Evolutionary conservation across 306 rosid species (phyloP).

Genomic region (Begonia fuchsioides): DNA sequence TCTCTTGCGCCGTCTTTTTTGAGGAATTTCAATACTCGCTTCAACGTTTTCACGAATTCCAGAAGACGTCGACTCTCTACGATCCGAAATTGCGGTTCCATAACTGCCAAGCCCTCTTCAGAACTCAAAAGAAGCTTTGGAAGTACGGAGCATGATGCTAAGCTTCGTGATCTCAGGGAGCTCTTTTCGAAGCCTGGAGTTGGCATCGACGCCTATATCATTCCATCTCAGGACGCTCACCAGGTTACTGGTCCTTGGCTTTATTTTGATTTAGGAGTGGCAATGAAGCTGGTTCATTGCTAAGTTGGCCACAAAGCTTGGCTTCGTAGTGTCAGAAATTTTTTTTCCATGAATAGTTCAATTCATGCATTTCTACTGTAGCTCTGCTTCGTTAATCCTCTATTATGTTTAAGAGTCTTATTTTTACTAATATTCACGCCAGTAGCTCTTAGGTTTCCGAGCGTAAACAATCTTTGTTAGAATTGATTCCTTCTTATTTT

Average conservation of each 20-base stretch:
- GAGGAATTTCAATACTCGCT: conserved; percentile 11
- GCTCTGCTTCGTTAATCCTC: too few relatives aligned
- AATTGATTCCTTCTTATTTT: too few relatives aligned
- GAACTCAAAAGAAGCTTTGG: conserved; percentile 23
- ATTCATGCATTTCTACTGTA: too few relatives aligned
- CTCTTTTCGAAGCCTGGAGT: conserved; percentile 54
- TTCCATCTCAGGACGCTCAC: conserved; percentile 95
- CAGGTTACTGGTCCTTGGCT: conserved; percentile 30
- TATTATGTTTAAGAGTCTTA: too few relatives aligned
- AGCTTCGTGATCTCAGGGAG: conserved; percentile 51
- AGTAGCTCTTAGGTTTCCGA: too few relatives aligned
- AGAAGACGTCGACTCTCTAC: conserved; percentile 12
- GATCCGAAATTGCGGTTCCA: conserved; percentile 40
- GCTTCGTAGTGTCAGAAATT: background rate
- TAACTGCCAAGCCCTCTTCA: conserved; percentile 64
- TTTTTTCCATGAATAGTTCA: background rate
- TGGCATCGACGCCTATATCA: conserved; percentile 65
- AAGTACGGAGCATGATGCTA: conserved; percentile 30
- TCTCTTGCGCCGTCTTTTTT: conserved; percentile 19
- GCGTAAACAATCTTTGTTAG: too few relatives aligned
- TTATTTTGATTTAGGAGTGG: background rate
- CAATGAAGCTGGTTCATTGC: too few relatives aligned
- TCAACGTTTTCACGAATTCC: conserved; percentile 11
- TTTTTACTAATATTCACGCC: too few relatives aligned
- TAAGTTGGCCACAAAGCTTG: too few relatives aligned